Conservation (phyloP, 192 early-diverging fungal genomes). For the Coemansia sp. region DNA sequence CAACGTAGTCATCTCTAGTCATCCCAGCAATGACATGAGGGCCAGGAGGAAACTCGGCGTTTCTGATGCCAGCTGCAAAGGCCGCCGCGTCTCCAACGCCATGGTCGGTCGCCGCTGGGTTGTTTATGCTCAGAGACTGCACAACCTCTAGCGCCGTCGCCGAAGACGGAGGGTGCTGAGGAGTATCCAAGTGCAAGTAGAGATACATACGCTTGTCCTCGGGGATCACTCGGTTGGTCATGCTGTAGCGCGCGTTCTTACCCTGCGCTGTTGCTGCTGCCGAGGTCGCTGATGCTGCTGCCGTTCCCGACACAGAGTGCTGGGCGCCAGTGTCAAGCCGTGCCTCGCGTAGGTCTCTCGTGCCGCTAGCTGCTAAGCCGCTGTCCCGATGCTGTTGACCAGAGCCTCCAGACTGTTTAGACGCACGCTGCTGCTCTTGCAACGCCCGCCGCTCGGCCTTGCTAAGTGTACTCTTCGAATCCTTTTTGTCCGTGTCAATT, state of each 20-base stretch:
- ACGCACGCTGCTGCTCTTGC: conserved; percentile 84
- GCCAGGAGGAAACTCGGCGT: conserved; percentile 45
- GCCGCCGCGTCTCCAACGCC: conserved; percentile 26
- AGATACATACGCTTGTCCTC: conserved; percentile 57
- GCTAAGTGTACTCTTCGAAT: conserved; percentile 70
- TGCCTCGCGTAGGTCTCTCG: conserved; percentile 11
- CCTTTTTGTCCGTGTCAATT: conserved; percentile 24
- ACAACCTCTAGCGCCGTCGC: conserved; percentile 30
- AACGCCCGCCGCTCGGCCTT: conserved; percentile 88
- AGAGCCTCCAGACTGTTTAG: conserved; percentile 55
- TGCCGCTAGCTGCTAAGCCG: conserved; percentile 25
- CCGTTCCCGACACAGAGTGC: conserved; percentile 9
- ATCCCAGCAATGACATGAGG: conserved; percentile 49
- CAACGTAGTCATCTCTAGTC: conserved; percentile 42
- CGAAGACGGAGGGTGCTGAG: conserved; percentile 48
- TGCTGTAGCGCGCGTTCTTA: conserved; percentile 17
- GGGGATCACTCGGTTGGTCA: conserved; percentile 34
- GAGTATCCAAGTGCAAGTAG: conserved; percentile 46
- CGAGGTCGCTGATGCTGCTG: background rate
- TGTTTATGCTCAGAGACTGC: conserved; percentile 17
- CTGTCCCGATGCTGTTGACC: background rate
- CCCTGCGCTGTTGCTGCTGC: background rate
- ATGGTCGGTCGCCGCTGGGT: conserved; percentile 26
- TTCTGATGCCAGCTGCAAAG: conserved; percentile 40
- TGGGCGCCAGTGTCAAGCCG: conserved; percentile 16